Conservation (phyloP, 805 yeast species). For the Yamadazyma olivae region DNA sequence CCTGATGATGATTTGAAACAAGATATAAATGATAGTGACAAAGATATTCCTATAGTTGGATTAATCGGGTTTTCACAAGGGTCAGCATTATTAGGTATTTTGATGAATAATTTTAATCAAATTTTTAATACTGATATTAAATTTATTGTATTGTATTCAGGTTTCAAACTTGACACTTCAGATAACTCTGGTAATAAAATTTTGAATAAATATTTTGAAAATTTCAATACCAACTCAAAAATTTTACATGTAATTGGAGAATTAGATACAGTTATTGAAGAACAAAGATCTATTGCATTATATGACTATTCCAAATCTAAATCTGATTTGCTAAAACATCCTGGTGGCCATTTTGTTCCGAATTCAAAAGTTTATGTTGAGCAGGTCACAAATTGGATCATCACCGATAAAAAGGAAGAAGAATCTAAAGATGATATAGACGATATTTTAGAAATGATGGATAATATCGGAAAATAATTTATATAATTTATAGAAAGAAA, state of each 20-base stretch:
- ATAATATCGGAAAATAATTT: constrained; percentile 19
- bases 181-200: constrained; percentile 21
- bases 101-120: constrained; percentile 57
- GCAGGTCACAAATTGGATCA: constrained; percentile 41
- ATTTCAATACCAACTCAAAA: constrained; percentile 14
- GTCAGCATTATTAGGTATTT: constrained; percentile 77
- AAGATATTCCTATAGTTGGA: constrained; percentile 69
- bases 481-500: no score
- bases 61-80: constrained; percentile 93
- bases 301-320: constrained; percentile 39
- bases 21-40: constrained; percentile 14
- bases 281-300: constrained; percentile 62
- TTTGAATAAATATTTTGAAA: constrained; percentile 21
- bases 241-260: constrained; percentile 81
- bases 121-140: constrained; percentile 52
- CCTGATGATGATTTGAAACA: constrained; percentile 23
- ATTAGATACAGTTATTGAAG: constrained; percentile 80
- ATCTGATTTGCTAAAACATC: constrained; percentile 70
- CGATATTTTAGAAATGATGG: constrained; percentile 39
- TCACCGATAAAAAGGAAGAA: constrained; percentile 10
- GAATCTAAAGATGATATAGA: constrained; percentile 18
- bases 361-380: constrained; percentile 58
- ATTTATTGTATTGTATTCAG: constrained; percentile 76
- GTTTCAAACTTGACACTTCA: constrained; percentile 40
- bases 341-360: constrained; percentile 97